phyloP scores from a whole-genome alignment of 305 asterid genomes.

The Euphrasia arctica region DNA sequence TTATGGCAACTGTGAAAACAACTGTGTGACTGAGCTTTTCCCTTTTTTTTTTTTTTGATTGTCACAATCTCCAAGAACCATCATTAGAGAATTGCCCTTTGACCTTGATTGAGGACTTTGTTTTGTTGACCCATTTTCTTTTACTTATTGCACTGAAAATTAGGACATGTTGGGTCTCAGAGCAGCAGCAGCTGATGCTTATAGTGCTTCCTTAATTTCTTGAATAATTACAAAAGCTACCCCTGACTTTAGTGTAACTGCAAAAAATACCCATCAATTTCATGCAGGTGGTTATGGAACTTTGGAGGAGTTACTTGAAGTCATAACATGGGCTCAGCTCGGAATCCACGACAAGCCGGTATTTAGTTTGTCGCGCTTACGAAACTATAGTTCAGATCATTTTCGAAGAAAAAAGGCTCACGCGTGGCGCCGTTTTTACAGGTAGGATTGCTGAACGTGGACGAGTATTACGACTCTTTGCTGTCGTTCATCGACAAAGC shows the following conservation, averaged over 20 bases:
- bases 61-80: background rate
- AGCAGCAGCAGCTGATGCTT: constrained; percentile 5
- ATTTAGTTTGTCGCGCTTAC: too few relatives aligned
- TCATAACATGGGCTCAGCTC: constrained; percentile 94
- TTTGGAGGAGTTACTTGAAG: constrained; percentile 89
- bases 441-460: constrained; percentile 91
- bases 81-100: too few relatives aligned
- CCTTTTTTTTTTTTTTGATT: too few relatives aligned
- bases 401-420: background rate
- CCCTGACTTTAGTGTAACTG: background rate
- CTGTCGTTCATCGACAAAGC: constrained; percentile 85
- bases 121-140: too few relatives aligned
- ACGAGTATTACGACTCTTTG: constrained; percentile 76
- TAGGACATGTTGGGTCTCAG: constrained; percentile 20
- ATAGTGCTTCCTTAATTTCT: background rate
- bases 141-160: constrained; percentile 48
- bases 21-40: too few relatives aligned
- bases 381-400: background rate
- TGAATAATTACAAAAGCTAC: background rate
- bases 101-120: background rate
- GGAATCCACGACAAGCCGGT: constrained; percentile 82
- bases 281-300: constrained; percentile 94
- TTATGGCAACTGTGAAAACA: too few relatives aligned
- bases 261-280: background rate
- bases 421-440: constrained; percentile 30